Evolutionary conservation across 768 basidiomycete species (phyloP), one percentile per base, ranked within the genome.

Genomic region (Leccinum fibrillosum): DNA sequence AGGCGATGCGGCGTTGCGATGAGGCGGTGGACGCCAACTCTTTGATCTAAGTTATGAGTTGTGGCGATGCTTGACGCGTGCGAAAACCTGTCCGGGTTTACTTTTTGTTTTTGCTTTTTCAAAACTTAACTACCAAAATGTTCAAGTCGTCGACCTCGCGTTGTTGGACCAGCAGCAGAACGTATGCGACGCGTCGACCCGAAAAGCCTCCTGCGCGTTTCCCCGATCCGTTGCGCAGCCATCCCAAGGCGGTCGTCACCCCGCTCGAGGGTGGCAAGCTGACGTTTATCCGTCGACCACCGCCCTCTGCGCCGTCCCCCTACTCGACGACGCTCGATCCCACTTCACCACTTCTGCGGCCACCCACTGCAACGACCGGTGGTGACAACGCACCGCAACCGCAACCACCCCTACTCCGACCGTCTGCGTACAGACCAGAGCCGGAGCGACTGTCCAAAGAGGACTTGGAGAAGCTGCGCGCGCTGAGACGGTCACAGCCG

Each of bases 221-320:
- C 26, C 77, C 80, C 17, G 86, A 88, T 62, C 86, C 86, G 1
- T 73, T 88, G 53, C 57, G 71, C 54, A 78, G 80, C 70, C 81
- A 78, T 57, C 76, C 82, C 39, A 76, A 80, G 39, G 83, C 82
- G 37, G 72, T 72, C 50, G 81, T 85, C 52, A 82, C 78, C 10
- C 56, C 73, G 9, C 72, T 88, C 21, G 71, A 75, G 6, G 82
- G 81, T 61, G 80, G 82, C 56, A 76, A 80, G 58, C 72, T 92
- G 55, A 89, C 89, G 0, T 93, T 93, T 70, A 86, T 93, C 57
- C 89, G 90, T 69, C 86, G 92, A 45, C 89, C 89, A n/a, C 92
- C 91, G 0, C 89, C 91, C 1, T 84, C 87, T 10, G 82, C 86
- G 10, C 87, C 88, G 9, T 79, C 90, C 17, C 90, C 90, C 3